Percentiles rank a stretch among this genome's conserved stretches.
Evolutionary conservation across 2,329 filamentous ascomycete genomes (phyloP).

Genomic region (Aspergillus fischeri): DNA sequence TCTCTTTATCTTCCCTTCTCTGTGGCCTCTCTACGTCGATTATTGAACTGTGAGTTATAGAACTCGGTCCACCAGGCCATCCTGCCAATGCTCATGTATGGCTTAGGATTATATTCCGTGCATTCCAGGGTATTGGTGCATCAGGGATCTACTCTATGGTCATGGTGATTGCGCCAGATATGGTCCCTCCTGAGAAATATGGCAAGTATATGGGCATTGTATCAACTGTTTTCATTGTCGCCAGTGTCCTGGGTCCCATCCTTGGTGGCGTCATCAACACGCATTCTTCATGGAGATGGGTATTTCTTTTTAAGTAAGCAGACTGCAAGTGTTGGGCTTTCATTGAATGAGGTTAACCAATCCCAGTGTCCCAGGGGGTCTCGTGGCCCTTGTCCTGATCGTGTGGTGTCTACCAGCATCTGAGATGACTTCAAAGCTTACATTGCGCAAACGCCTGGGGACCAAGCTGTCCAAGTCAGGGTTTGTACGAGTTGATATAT

Average conservation of each 20-base stretch:
- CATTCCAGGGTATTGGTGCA: not conserved
- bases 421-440: too few relatives aligned
- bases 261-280: not conserved
- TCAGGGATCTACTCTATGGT: not conserved
- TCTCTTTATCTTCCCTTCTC: not conserved
- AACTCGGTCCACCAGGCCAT: not conserved
- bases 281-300: not conserved
- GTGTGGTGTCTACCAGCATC: too few relatives aligned
- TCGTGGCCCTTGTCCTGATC: too few relatives aligned
- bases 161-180: not conserved
- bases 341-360: too few relatives aligned
- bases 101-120: not conserved
- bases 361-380: too few relatives aligned
- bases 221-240: not conserved
- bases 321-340: not conserved
- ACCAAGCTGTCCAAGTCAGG: too few relatives aligned
- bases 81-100: not conserved
- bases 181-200: not conserved
- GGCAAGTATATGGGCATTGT: not conserved
- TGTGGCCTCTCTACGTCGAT: not conserved
- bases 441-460: too few relatives aligned
- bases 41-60: not conserved
- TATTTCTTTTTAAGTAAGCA: not conserved
- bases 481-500: not conserved
- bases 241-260: not conserved